phyloP scores from a whole-genome alignment of 352 stramenopile genomes.

The Aphanomyces invadans region DNA sequence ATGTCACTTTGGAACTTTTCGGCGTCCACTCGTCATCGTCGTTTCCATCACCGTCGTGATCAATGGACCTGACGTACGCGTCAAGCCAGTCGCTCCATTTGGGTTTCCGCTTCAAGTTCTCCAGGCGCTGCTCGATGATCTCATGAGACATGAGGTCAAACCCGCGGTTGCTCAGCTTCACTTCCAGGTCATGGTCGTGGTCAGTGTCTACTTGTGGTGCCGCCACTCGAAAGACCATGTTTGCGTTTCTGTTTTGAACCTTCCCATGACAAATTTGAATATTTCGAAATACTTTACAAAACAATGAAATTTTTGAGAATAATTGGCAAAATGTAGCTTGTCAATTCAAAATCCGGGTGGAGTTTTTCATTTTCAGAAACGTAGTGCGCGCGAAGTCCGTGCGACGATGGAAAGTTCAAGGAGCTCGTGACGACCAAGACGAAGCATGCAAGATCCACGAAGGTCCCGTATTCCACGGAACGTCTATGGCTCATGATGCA shows the following conservation, averaged over 20 bases:
- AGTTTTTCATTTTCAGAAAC: no score
- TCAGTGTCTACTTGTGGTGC: constrained; percentile 2
- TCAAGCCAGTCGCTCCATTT: constrained; percentile 58
- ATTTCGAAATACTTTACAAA: neutral
- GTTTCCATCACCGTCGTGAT: constrained; percentile 33
- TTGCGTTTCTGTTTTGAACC: neutral
- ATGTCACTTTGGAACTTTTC: neutral
- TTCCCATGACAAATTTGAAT: neutral
- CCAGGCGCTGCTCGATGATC: constrained; percentile 75
- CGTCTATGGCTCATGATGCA: no score
- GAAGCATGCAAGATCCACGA: no score
- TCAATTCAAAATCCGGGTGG: no score
- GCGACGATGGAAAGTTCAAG: no score
- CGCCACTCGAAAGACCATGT: constrained; percentile 13
- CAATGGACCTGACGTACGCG: constrained; percentile 56
- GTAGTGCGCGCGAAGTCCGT: no score
- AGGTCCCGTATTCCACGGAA: no score
- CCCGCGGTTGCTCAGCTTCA: neutral
- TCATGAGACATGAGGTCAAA: constrained; percentile 63
- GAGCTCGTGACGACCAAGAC: no score
- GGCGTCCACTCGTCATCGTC: constrained; percentile 29
- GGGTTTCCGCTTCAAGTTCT: constrained; percentile 76
- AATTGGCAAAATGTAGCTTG: no score
- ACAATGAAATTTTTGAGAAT: neutral
- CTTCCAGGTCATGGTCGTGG: constrained; percentile 7